Evolutionary conservation across 805 yeast genomes (phyloP), one percentile per base, ranked within the genome.

Genomic region (Kodamaea jinghongensis): DNA sequence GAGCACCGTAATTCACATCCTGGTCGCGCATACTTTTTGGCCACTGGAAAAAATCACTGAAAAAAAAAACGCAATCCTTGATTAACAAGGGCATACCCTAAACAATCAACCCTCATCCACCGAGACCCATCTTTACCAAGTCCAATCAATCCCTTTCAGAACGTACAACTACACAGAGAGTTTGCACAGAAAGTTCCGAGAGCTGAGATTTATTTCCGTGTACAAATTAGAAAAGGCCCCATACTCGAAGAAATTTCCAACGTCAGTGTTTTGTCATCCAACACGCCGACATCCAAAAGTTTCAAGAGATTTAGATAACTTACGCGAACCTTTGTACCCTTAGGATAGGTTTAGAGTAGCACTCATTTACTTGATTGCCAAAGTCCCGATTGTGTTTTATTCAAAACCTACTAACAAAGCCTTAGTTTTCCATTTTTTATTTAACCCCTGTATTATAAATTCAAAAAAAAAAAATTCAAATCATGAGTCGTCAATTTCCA

Each of bases 401-500:
- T 31, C 23, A 20, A 20, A 20, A 20, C 23, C 23, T 20, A 27
- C 13, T 14, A 22, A 13, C 30, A 11, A 20, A 25, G 37, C 16
- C 22, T 14, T 16, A 22, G 17, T 16, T n/a, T 33, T n/a, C 20
- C 13, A 14, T 27, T 23, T 12, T 22, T 34, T 27, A 20, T 31
- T 20, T 20, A 27, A 27, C 32, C 31, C 15, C n/a, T 36, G 16
- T 17, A 30, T 31, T 31, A 35, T 27, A 31, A 42, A 44, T 26
- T 28, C 35, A 33, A 42, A 43, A 39, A 45, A 45, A 49, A 50
- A 48, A 50, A 47, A 42, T 26, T 26, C 31, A 28, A 37, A 44
- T 28, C 44, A 69, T 69, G 74, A 68, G 73, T 62, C 72, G 72
- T 44, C 72, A 65, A 49, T 67, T 91, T 64, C 95, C 96, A 59